Conservation (phyloP, 2,329 filamentous ascomycete species). For the Venturia asperata region DNA sequence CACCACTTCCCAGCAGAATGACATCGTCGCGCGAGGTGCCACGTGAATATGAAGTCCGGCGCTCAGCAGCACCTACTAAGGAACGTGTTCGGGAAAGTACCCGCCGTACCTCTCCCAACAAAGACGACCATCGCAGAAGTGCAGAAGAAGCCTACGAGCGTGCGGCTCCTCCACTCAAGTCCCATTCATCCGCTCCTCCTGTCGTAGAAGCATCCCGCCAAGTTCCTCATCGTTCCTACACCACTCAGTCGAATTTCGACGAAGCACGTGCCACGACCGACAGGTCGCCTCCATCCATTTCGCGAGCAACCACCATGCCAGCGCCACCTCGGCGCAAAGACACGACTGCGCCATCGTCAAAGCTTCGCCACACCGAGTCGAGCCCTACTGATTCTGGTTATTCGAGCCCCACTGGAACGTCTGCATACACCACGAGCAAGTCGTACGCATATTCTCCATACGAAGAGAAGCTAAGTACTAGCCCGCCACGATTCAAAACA, state of each 20-base stretch:
- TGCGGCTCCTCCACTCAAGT: conserved; percentile 4
- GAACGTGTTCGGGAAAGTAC: conserved; percentile 14
- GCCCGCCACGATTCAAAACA: conserved; percentile 14
- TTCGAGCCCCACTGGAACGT: conserved; percentile 13
- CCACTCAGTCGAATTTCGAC: conserved; percentile 7
- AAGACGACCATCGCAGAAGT: conserved; percentile 13
- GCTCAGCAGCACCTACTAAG: conserved; percentile 15
- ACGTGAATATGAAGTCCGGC: conserved; percentile 13
- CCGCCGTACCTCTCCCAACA: conserved; percentile 12
- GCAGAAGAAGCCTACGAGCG: conserved; percentile 16
- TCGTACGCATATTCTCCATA: conserved; percentile 14
- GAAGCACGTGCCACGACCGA: background rate
- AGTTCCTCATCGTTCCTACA: conserved; percentile 13
- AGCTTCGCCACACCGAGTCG: background rate
- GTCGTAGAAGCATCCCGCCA: conserved; percentile 2
- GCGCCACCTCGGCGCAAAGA: conserved; percentile 3
- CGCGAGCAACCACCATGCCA: conserved; percentile 11
- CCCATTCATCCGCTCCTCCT: conserved; percentile 16
- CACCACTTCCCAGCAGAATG: background rate
- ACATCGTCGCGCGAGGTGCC: conserved; percentile 9
- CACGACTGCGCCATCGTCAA: conserved; percentile 9
- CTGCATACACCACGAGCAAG: conserved; percentile 13
- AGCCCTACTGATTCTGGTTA: conserved; percentile 7
- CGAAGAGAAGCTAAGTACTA: conserved; percentile 1
- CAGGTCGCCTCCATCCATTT: conserved; percentile 11